Conservation (phyloP, 176 grass and related monocot species). For the Avena atlantica region DNA sequence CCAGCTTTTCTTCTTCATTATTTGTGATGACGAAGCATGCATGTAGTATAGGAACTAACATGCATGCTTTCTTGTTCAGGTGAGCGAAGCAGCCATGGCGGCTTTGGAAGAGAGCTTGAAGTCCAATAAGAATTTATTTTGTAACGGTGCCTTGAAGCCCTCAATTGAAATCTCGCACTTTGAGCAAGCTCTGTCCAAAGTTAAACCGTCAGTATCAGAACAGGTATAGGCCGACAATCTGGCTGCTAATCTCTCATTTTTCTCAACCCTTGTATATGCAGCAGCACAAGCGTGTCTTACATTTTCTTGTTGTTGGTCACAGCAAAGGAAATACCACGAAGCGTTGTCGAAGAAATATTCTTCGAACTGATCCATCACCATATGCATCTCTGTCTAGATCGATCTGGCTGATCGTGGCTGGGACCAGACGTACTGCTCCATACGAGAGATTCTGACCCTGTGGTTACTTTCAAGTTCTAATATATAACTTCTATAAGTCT, state of each 20-base stretch:
- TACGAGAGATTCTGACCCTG: not conserved
- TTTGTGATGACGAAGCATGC: not conserved
- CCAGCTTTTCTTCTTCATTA: not conserved
- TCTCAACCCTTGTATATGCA: not conserved
- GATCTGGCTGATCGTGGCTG: not conserved
- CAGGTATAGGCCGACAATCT: conserved; percentile 48
- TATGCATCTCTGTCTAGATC: not conserved
- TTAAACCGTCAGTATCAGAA: conserved; percentile 71
- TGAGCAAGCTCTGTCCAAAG: conserved; percentile 61
- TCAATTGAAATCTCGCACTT: conserved; percentile 64
- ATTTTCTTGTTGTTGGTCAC: conserved; percentile 24
- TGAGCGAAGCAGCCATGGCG: conserved; percentile 83
- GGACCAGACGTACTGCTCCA: not conserved
- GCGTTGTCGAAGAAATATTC: conserved; percentile 47
- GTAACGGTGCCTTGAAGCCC: not conserved
- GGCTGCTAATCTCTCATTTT: not conserved
- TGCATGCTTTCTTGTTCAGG: not conserved
- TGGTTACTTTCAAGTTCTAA: not conserved
- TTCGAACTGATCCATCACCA: conserved; percentile 31
- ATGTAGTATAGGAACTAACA: not conserved
- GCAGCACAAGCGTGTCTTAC: not conserved
- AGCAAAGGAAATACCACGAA: conserved; percentile 62
- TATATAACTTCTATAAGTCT: too few relatives aligned
- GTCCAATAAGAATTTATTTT: too few relatives aligned
- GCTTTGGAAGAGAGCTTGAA: conserved; percentile 58